A percentile compares a stretch with the other conserved stretches of the same genome.
These are phyloP conservation scores for Gnetum montanum DNA, from an alignment of 75 land plant genomes.

Conservation along the genomic window DNA sequence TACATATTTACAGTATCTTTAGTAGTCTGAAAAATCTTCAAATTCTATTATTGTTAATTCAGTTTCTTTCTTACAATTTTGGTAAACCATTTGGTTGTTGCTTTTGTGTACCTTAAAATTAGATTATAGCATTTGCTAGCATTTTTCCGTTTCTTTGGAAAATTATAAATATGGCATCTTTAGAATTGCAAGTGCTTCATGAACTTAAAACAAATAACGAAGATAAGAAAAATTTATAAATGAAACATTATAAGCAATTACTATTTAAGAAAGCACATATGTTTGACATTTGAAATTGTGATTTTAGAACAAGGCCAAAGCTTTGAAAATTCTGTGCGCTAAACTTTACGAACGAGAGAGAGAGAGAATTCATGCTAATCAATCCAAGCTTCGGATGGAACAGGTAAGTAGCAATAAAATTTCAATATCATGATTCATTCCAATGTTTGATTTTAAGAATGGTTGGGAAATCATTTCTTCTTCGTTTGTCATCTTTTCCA, in stretches of 20 bases:
- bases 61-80: neutral
- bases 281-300: too few species aligned
- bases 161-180: too few species aligned
- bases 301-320: constrained; percentile 98
- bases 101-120: too few species aligned
- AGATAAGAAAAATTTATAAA: too few species aligned
- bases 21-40: neutral
- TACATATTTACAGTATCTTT: neutral
- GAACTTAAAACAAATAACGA: too few species aligned
- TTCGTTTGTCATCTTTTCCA: neutral
- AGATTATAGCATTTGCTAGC: too few species aligned
- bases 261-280: too few species aligned
- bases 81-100: too few species aligned
- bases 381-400: constrained; percentile 71
- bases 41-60: neutral
- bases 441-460: neutral
- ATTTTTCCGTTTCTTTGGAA: too few species aligned
- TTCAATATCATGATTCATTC: neutral
- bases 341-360: constrained; percentile 85
- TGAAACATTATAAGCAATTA: too few species aligned
- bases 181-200: too few species aligned
- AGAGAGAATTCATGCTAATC: constrained; percentile 39
- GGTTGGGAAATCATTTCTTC: neutral
- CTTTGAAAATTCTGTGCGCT: constrained; percentile 78
- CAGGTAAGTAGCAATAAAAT: constrained; percentile 55